Conservation (phyloP, 805 yeast species). For the Saccharomycodes ludwigii region DNA sequence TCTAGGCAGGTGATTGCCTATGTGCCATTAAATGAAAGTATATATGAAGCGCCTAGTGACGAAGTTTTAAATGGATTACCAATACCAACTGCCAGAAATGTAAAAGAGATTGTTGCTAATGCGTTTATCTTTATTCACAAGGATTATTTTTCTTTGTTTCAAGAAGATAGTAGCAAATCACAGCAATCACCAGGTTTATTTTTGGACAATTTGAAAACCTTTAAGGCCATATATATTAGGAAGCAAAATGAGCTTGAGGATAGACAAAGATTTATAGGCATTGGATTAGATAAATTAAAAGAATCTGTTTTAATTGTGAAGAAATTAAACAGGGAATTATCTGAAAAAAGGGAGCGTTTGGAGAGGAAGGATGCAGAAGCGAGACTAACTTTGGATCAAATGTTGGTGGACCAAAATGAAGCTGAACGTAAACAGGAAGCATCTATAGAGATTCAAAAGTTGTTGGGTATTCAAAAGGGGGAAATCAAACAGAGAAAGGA, state of each 20-base stretch:
- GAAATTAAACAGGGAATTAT: constrained; percentile 40
- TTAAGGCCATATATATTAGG: constrained; percentile 28
- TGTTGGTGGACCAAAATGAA: constrained; percentile 79
- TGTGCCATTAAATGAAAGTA: constrained; percentile 43
- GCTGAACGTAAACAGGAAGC: constrained; percentile 87
- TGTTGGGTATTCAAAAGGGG: constrained; percentile 53
- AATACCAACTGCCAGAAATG: constrained; percentile 11
- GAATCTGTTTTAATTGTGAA: constrained; percentile 70
- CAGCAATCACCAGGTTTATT: constrained; percentile 44
- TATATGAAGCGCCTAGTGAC: constrained; percentile 25
- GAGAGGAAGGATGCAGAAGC: constrained; percentile 55
- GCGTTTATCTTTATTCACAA: constrained; percentile 36
- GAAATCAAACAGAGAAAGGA: constrained; percentile 42
- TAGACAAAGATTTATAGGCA: constrained; percentile 56
- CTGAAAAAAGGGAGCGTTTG: constrained; percentile 39
- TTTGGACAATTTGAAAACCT: constrained; percentile 35
- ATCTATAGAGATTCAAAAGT: constrained; percentile 60
- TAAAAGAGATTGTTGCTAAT: constrained; percentile 36
- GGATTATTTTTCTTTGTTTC: constrained; percentile 9
- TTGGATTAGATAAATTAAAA: constrained; percentile 61
- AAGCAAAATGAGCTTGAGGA: constrained; percentile 43
- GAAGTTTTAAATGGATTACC: constrained; percentile 8
- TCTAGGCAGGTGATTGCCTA: constrained; percentile 28
- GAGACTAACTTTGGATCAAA: constrained; percentile 51
- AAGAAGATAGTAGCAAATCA: constrained; percentile 1